These are phyloP conservation scores for Aspergillus japonicus DNA, from an alignment of 2,329 filamentous ascomycete genomes.

Conservation along the genomic window DNA sequence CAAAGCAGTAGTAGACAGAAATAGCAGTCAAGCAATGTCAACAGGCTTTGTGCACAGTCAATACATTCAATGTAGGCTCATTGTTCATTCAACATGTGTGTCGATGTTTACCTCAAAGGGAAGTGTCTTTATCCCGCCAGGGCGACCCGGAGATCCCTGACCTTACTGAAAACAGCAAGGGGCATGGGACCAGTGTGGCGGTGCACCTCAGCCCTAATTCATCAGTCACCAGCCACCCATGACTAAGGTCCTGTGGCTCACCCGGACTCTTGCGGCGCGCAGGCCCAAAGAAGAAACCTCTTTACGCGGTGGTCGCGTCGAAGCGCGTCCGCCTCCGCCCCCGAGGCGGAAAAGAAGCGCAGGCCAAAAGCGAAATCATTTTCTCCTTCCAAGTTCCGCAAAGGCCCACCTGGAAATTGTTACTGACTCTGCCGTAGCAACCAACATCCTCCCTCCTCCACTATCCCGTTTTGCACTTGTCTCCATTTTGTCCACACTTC, in stretches of 20 bases:
- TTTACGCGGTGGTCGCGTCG: conserved; percentile 34
- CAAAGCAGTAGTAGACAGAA: background rate
- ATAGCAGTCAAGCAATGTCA: background rate
- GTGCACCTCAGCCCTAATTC: conserved; percentile 1
- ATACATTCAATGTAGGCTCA: too few relatives aligned
- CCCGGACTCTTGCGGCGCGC: conserved; percentile 17
- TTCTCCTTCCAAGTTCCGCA: conserved; percentile 24
- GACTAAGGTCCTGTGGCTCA: conserved; percentile 11
- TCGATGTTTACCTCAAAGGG: background rate
- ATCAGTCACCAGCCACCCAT: background rate
- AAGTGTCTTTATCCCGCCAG: background rate
- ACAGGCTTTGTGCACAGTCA: background rate
- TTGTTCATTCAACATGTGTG: background rate
- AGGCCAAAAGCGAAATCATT: conserved; percentile 19
- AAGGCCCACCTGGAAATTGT: conserved; percentile 12
- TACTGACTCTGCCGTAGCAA: conserved; percentile 18
- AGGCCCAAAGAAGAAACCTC: conserved; percentile 29
- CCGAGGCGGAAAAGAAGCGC: conserved; percentile 8
- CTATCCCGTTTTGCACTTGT: background rate
- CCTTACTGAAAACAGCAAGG: background rate
- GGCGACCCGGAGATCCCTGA: background rate
- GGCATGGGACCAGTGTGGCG: background rate
- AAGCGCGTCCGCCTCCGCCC: conserved; percentile 22
- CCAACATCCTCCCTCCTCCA: conserved; percentile 14
- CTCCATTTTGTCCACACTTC: background rate